Evolutionary conservation across 768 basidiomycete species (phyloP).

Genomic region (Russula earlei): DNA sequence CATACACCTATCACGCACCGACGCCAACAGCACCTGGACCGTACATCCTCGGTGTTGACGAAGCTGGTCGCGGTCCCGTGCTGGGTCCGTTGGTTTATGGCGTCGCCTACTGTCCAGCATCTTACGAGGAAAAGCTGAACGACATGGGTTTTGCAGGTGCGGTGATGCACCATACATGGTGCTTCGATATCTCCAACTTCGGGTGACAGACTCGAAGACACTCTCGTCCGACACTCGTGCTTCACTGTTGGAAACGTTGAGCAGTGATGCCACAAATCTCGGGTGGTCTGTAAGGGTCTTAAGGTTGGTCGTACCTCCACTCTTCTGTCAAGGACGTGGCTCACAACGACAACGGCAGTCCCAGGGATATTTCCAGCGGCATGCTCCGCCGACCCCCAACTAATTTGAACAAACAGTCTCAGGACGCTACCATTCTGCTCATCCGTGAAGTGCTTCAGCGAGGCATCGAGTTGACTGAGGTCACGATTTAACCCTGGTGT

Average conservation of each 20-base stretch:
- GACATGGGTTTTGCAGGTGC: constrained; percentile 85
- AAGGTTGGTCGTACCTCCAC: constrained; percentile 3
- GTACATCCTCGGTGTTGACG: constrained; percentile 97
- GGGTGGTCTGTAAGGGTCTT: constrained; percentile 74
- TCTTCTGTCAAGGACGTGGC: not conserved
- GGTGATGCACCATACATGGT: constrained; percentile 8
- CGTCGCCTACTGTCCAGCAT: constrained; percentile 81
- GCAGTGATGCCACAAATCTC: constrained; percentile 59
- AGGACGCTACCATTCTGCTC: constrained; percentile 83
- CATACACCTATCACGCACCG: constrained; percentile 73
- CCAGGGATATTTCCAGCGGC: constrained; percentile 81
- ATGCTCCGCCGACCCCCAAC: constrained; percentile 80
- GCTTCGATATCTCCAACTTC: not conserved
- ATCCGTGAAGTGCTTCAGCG: constrained; percentile 77
- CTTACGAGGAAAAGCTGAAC: constrained; percentile 66
- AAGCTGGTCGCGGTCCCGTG: constrained; percentile 93
- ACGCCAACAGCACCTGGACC: constrained; percentile 61
- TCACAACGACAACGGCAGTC: constrained; percentile 39
- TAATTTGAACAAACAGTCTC: constrained; percentile 82
- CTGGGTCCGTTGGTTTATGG: constrained; percentile 95
- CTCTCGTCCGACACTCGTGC: constrained; percentile 64
- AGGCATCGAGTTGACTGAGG: constrained; percentile 75
- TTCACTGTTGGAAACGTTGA: constrained; percentile 53
- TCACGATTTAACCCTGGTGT: constrained; percentile 24
- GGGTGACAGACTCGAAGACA: constrained; percentile 76